These are phyloP conservation scores for Sclerotinia spermophila DNA, from an alignment of 2,329 filamentous ascomycete genomes.

Conservation along the genomic window DNA sequence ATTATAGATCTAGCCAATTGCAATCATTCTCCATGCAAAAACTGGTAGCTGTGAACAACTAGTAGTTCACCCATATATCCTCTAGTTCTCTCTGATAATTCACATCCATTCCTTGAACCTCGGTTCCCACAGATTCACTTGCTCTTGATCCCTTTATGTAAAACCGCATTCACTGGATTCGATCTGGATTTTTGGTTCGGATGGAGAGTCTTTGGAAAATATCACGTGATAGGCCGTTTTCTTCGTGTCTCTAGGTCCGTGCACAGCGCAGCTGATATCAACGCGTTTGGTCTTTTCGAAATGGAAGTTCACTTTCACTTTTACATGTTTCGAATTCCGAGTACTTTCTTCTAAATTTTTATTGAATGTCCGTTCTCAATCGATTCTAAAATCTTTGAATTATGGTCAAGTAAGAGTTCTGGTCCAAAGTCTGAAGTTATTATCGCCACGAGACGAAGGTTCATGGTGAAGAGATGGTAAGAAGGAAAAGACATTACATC, in stretches of 20 bases:
- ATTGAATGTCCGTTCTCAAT: neutral
- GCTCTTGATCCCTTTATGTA: too few relatives aligned
- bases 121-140: neutral
- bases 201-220: neutral
- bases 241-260: neutral
- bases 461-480: neutral
- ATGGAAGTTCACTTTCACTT: slow-evolving; percentile 5
- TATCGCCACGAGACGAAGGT: neutral
- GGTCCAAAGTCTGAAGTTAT: neutral
- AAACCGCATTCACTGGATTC: neutral
- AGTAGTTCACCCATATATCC: neutral
- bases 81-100: neutral
- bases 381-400: neutral
- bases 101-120: neutral
- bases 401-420: too few relatives aligned
- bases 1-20: neutral
- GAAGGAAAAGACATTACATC: neutral
- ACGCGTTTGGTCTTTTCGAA: slow-evolving; percentile 3
- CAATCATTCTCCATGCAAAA: neutral
- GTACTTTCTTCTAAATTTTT: neutral
- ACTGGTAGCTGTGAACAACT: neutral
- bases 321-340: neutral
- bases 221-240: neutral
- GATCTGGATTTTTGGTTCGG: neutral
- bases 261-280: neutral